Evolutionary conservation across 495 filamentous ascomycete genomes (phyloP).

Genomic region (Aspergillus heteromorphus): DNA sequence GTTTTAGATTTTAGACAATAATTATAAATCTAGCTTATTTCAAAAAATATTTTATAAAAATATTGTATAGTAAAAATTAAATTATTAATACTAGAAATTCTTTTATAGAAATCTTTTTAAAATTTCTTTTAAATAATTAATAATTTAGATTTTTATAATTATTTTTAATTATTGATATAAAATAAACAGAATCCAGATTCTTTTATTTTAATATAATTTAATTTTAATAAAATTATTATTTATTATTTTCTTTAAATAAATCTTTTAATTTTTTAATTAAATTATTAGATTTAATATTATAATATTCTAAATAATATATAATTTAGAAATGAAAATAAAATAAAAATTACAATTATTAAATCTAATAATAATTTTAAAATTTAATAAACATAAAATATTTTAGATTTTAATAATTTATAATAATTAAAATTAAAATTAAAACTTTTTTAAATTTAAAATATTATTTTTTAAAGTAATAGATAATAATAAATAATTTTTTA

Average conservation of each 20-base stretch:
- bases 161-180: background rate
- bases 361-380: conserved; percentile 1
- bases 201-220: background rate
- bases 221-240: background rate
- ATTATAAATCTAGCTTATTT: background rate
- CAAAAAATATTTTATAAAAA: background rate
- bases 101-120: background rate
- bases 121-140: background rate
- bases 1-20: background rate
- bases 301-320: background rate
- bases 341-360: background rate
- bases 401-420: conserved; percentile 1
- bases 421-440: background rate
- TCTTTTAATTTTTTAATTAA: background rate
- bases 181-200: background rate
- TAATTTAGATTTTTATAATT: background rate
- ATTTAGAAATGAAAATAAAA: conserved; percentile 3
- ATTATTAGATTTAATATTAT: conserved; percentile 2
- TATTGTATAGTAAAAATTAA: background rate
- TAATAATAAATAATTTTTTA: conserved; percentile 4
- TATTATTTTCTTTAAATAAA: background rate
- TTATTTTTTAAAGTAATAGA: conserved; percentile 8
- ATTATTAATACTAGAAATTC: background rate
- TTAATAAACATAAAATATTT: conserved; percentile 5
- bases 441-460: conserved; percentile 1